Conservation (phyloP, 1,284 basidiomycete species). For the Moesziomyces aphidis region DNA sequence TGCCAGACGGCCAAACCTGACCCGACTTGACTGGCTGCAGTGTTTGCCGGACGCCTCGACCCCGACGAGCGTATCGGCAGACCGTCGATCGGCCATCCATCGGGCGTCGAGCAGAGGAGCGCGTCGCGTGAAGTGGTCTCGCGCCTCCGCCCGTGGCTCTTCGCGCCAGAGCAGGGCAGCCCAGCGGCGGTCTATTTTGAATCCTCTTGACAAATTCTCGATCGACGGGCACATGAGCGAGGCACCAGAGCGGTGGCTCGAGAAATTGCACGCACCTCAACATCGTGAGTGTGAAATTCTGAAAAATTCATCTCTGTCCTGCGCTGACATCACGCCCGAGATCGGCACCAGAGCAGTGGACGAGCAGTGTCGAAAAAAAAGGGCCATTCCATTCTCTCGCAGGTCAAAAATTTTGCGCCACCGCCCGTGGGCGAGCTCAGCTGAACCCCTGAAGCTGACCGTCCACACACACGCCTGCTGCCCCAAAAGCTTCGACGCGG, state of each 20-base stretch:
- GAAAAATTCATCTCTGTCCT: background rate
- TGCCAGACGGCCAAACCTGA: no score
- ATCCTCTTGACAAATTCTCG: background rate
- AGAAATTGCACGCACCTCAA: background rate
- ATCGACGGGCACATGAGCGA: background rate
- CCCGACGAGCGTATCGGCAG: background rate
- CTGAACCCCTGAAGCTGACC: background rate
- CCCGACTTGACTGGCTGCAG: no score
- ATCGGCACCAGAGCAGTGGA: background rate
- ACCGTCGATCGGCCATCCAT: background rate
- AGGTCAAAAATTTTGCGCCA: background rate
- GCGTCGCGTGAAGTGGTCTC: background rate
- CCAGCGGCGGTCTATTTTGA: background rate
- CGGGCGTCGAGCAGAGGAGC: background rate
- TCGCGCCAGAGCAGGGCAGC: background rate
- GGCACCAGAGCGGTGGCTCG: background rate
- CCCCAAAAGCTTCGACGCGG: no score
- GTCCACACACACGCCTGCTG: no score
- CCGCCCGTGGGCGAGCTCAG: no score
- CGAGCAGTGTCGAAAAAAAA: background rate
- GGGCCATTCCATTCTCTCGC: background rate
- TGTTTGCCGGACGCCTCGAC: no score
- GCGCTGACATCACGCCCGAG: background rate
- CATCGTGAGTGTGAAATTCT: no score
- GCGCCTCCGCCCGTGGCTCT: no score